These are phyloP conservation scores for Castanea crenata DNA, from an alignment of 306 rosid species.

Conservation along the genomic window DNA sequence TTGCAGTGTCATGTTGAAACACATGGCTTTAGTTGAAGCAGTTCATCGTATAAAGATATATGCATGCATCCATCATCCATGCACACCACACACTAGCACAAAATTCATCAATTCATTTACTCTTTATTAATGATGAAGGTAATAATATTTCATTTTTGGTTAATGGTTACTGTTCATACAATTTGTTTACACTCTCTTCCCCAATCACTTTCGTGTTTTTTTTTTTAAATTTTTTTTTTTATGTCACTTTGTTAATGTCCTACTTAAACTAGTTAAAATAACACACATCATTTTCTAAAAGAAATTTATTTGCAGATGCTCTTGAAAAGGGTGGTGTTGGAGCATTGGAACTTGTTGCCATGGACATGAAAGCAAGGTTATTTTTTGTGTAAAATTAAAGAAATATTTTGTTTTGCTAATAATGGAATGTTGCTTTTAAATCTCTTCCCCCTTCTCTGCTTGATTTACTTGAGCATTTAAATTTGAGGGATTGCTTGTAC, in stretches of 20 bases:
- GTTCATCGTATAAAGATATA: neutral
- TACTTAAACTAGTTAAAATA: conserved; percentile 4
- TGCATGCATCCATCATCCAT: neutral
- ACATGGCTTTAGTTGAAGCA: neutral
- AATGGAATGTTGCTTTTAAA: too few relatives aligned
- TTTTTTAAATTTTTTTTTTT: neutral
- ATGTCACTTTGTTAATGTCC: neutral
- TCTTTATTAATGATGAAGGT: neutral
- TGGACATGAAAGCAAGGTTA: conserved; percentile 99
- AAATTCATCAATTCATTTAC: neutral
- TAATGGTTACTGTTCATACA: neutral
- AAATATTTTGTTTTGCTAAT: too few relatives aligned
- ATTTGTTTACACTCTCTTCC: neutral
- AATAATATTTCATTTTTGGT: neutral
- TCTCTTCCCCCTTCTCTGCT: too few relatives aligned
- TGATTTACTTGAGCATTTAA: too few relatives aligned
- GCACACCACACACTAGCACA: neutral
- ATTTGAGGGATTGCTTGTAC: too few relatives aligned
- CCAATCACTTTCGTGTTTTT: neutral
- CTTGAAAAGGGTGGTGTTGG: conserved; percentile 98
- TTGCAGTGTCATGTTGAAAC: neutral
- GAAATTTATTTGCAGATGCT: conserved; percentile 55
- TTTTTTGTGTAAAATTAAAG: conserved; percentile 12
- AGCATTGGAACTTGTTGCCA: conserved; percentile 99
- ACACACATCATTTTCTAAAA: neutral